These are phyloP conservation scores for Cyclocybe aegerita DNA, from an alignment of 768 basidiomycete species.

Conservation along the genomic window DNA sequence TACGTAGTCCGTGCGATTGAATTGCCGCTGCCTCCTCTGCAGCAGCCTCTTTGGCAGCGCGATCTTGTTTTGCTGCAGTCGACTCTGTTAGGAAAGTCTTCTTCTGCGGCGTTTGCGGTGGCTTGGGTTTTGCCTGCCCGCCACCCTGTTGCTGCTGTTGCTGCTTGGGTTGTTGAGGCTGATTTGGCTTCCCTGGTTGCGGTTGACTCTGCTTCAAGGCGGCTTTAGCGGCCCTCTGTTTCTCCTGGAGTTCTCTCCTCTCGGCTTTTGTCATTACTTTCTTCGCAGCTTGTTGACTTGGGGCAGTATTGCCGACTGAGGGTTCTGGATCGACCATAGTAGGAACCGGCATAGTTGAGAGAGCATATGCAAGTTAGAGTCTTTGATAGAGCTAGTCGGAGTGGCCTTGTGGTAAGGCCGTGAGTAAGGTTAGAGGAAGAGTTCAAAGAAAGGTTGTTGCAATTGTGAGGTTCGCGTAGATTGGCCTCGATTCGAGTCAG, in stretches of 20 bases:
- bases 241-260: constrained; percentile 76
- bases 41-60: constrained; percentile 26
- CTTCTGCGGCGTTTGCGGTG: constrained; percentile 28
- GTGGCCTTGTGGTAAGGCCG: no score
- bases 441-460: background rate
- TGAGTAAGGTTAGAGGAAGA: constrained; percentile 1
- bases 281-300: constrained; percentile 42
- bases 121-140: constrained; percentile 26
- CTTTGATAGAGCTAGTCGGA: constrained; percentile 14
- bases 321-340: constrained; percentile 16
- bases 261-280: constrained; percentile 82
- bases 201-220: constrained; percentile 36
- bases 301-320: no score
- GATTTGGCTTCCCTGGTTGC: constrained; percentile 16
- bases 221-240: constrained; percentile 76
- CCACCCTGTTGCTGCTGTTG: constrained; percentile 16
- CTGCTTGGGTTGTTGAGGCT: constrained; percentile 16
- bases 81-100: constrained; percentile 30
- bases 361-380: constrained; percentile 13
- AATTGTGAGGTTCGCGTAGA: background rate
- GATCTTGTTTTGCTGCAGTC: constrained; percentile 22
- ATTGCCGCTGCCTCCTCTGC: constrained; percentile 36
- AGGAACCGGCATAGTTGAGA: constrained; percentile 8
- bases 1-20: constrained; percentile 65
- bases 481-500: background rate